A percentile compares a stretch with the other conserved stretches of the same genome.
These are phyloP conservation scores for Debaryomycetaceae sp. DNA, from an alignment of 1,139 yeast genomes.

Conservation along the genomic window DNA sequence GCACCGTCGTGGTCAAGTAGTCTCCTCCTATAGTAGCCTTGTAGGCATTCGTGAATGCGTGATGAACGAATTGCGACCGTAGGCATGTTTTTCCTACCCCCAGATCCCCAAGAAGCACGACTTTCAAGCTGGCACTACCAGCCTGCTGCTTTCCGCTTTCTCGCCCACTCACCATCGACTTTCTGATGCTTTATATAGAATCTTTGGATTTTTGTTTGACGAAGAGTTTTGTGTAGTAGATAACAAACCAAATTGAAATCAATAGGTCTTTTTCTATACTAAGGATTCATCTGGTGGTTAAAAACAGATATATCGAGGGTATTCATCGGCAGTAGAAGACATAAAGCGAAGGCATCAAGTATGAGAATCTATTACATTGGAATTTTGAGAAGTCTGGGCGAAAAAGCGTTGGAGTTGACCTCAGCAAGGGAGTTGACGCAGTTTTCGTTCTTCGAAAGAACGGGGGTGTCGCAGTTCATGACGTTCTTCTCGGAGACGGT, in stretches of 20 bases:
- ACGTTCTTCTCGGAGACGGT: slow-evolving; percentile 90
- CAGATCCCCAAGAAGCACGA: slow-evolving; percentile 56
- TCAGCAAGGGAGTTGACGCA: slow-evolving; percentile 79
- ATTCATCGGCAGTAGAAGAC: not conserved
- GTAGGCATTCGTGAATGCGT: slow-evolving; percentile 54
- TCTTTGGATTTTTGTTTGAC: not conserved
- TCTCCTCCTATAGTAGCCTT: slow-evolving; percentile 65
- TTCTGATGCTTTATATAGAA: not conserved
- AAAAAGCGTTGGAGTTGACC: slow-evolving; percentile 71
- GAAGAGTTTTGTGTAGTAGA: slow-evolving; percentile 6
- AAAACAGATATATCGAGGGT: too few relatives aligned
- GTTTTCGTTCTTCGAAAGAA: slow-evolving; percentile 84
- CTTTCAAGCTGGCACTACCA: slow-evolving; percentile 33
- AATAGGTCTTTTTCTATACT: not conserved
- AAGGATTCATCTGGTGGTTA: not conserved
- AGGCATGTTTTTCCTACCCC: slow-evolving; percentile 64
- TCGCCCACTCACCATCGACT: not conserved
- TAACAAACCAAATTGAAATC: slow-evolving; percentile 1
- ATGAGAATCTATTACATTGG: slow-evolving; percentile 95
- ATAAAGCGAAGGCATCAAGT: not conserved
- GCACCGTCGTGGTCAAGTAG: slow-evolving; percentile 47
- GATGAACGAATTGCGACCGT: slow-evolving; percentile 57
- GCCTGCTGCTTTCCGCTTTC: not conserved
- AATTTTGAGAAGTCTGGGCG: slow-evolving; percentile 57
- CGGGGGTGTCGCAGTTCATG: slow-evolving; percentile 83